phyloP scores from a whole-genome alignment of 176 grass and related monocot species.

The Urochloa ruziziensis region DNA sequence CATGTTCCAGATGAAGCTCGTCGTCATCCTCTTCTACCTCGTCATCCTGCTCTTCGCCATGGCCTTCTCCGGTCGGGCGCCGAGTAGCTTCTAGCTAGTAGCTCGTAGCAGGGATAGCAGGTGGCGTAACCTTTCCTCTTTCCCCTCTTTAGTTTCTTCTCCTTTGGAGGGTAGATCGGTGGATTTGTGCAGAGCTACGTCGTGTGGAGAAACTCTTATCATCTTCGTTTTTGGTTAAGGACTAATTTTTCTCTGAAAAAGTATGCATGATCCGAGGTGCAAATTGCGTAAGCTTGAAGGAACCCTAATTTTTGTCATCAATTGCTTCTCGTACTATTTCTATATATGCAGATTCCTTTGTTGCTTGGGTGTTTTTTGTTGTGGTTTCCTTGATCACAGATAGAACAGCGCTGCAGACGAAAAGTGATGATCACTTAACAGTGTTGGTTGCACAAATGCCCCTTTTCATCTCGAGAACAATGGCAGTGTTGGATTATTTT shows the following conservation, averaged over 20 bases:
- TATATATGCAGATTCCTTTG: not conserved
- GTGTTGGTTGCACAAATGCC: not conserved
- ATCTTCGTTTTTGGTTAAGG: constrained; percentile 8
- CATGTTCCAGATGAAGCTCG: constrained; percentile 70
- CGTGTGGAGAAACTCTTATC: not conserved
- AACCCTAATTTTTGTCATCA: constrained; percentile 5
- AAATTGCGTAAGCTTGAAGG: constrained; percentile 23
- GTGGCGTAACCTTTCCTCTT: not conserved
- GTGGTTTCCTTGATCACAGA: not conserved
- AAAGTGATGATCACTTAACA: not conserved
- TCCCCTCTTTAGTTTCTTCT: not conserved
- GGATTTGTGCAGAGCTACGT: constrained; percentile 12
- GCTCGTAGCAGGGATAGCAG: not conserved
- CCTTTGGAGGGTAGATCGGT: not conserved
- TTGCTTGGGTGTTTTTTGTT: not conserved
- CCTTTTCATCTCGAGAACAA: not conserved
- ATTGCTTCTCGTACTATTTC: not conserved
- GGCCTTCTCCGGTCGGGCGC: constrained; percentile 51
- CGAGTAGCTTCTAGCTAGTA: constrained; percentile 57
- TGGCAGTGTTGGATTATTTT: no score
- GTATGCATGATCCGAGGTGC: not conserved
- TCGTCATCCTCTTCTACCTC: constrained; percentile 61
- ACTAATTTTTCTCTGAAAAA: not conserved
- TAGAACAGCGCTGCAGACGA: not conserved
- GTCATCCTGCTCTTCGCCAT: constrained; percentile 63